Base-by-base conservation (phyloP, 176 grass and related monocot genomes). In the Phoenix roebelenii region DNA sequence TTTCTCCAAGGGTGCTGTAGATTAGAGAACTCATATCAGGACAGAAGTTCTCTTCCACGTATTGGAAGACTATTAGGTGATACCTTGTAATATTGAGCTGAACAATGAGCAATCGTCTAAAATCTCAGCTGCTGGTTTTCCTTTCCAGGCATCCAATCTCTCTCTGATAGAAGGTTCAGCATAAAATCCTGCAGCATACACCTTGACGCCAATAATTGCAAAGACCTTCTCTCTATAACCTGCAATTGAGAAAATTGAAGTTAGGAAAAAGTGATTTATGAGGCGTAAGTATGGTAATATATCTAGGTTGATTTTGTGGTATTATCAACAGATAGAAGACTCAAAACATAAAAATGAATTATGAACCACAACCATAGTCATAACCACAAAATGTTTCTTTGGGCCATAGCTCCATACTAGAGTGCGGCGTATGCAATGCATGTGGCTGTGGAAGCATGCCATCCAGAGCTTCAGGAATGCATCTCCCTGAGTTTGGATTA, bases 211-310 rank as follows among this genome's bases (percentile, higher is more conserved):
- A 64, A 82, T 76, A 56, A 82, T 82, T 51, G 79, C 79, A 74
- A 95, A 95, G 25, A 95, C 84, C 74, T 87, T 89, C 5, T 95
- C 90, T 76, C 90, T 95, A 71, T 76, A 95, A 78, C 90, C 85
- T 95, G 75, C 55, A 82, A 80, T 67, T 66, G n/a, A 73, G 59
- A 32, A 65, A 74, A 7, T 57, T 25, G n/a, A 54, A 61, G 59
- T 71, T 68, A 67, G 25, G 35, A 12, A 44, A 72, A 72, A 80
- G 62, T 52, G 66, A 17, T 57, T 71, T 24, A 63, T 15, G 55
- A n/a, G 16, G 20, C 25, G 26, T 20, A 10, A 7, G 18, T 28
- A 29, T 60, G 25, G 7, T 22, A 55, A 68, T 6, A 12, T 1
- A 68, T 35, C 10, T 14, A 68, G 16, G 35, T 35, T 18, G 17